A percentile compares a stretch with the other conserved stretches of the same genome.
Conservation (phyloP, 208 protist species). For the Porcisia hertigi region DNA sequence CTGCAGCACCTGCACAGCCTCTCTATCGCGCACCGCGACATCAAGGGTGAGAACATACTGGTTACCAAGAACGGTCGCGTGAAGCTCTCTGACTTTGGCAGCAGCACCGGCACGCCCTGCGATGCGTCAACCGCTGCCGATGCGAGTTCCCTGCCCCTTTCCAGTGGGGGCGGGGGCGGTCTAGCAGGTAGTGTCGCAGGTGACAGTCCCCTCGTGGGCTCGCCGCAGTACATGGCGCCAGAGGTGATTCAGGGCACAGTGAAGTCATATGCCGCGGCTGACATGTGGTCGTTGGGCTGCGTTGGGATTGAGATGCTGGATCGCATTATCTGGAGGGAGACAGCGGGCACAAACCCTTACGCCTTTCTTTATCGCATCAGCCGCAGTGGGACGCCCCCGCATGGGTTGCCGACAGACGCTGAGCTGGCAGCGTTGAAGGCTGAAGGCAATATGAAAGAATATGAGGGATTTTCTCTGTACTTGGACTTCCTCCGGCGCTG, state of each 20-base stretch:
- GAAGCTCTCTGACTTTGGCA: constrained; percentile 85
- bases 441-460: constrained; percentile 28
- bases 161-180: neutral
- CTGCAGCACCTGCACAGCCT: constrained; percentile 73
- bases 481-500: constrained; percentile 59
- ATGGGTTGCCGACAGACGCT: constrained; percentile 49
- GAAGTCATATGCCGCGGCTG: constrained; percentile 27
- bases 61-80: constrained; percentile 69
- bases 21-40: constrained; percentile 78
- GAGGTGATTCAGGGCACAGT: constrained; percentile 61
- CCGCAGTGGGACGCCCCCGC: constrained; percentile 41
- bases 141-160: constrained; percentile 2
- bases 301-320: constrained; percentile 82
- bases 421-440: constrained; percentile 36
- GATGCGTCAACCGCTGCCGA: constrained; percentile 18
- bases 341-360: constrained; percentile 34
- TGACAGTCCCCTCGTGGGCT: constrained; percentile 42
- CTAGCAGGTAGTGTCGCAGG: constrained; percentile 10
- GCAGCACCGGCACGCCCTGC: constrained; percentile 40
- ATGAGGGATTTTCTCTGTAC: constrained; percentile 42
- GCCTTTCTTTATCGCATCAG: constrained; percentile 58
- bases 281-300: constrained; percentile 84
- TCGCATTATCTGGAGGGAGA: constrained; percentile 49
- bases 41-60: constrained; percentile 85
- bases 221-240: constrained; percentile 81